phyloP scores from a whole-genome alignment of 1,284 basidiomycete genomes.

The Heterobasidion occidentale region DNA sequence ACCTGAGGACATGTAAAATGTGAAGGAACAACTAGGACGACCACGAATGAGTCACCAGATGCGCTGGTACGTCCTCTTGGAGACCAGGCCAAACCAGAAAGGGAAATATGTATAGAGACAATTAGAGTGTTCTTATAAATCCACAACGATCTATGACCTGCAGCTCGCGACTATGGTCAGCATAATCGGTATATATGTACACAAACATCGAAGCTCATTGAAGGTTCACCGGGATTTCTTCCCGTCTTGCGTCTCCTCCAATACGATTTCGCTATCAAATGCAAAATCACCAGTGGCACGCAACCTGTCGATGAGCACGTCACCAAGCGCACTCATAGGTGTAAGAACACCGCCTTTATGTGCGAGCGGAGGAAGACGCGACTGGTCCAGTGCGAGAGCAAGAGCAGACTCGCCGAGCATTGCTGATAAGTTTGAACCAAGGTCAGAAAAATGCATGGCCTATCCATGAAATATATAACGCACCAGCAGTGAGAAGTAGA shows the following conservation, averaged over 20 bases:
- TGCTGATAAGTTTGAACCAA: conserved; percentile 30
- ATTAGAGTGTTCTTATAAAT: no score
- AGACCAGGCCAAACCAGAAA: no score
- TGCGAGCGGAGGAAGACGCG: conserved; percentile 45
- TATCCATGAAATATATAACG: conserved; percentile 13
- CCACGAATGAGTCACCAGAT: no score
- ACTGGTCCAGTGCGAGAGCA: conserved; percentile 46
- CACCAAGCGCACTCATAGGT: conserved; percentile 70
- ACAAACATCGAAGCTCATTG: not conserved
- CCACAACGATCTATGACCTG: no score
- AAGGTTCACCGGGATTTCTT: not conserved
- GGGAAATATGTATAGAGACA: no score
- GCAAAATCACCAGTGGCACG: conserved; percentile 15
- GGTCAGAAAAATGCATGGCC: not conserved
- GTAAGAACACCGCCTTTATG: conserved; percentile 72
- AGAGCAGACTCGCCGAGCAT: conserved; percentile 76
- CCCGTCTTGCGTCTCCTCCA: not conserved
- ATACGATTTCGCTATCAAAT: conserved; percentile 5
- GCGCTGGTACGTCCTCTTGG: no score
- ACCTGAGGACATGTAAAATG: no score
- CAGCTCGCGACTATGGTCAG: not conserved
- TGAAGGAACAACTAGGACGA: no score
- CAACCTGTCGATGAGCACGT: conserved; percentile 60
- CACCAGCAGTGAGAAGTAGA: conserved; percentile 62
- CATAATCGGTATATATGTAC: not conserved